Evolutionary conservation across 179 eudicot species (phyloP).

Genomic region (Drosera spatulata): DNA sequence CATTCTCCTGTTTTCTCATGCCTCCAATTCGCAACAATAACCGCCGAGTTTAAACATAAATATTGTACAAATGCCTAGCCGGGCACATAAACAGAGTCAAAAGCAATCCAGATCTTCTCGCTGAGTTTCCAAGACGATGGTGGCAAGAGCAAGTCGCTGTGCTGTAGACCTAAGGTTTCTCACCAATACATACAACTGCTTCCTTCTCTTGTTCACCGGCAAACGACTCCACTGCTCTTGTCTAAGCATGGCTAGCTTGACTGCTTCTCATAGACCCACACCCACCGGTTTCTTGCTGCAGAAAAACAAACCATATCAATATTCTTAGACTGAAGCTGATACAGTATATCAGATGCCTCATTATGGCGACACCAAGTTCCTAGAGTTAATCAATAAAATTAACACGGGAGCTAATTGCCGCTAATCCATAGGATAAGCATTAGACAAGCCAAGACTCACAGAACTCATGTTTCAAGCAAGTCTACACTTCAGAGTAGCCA

Average conservation of each 20-base stretch:
- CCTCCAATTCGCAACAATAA: no score
- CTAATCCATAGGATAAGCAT: no score
- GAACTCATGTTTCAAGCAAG: no score
- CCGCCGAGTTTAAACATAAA: no score
- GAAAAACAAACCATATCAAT: not conserved
- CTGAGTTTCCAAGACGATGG: slow-evolving; percentile 56
- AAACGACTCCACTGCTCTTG: slow-evolving; percentile 62
- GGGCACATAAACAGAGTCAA: slow-evolving; percentile 11
- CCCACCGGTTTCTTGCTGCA: slow-evolving; percentile 75
- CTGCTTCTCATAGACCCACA: slow-evolving; percentile 58
- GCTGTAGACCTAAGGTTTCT: slow-evolving; percentile 81
- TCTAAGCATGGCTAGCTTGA: slow-evolving; percentile 50
- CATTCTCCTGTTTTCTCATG: no score
- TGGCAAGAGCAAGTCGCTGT: slow-evolving; percentile 69
- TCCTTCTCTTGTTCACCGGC: slow-evolving; percentile 44
- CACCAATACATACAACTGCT: slow-evolving; percentile 67
- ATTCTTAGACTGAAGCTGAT: not conserved
- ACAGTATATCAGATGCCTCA: not conserved
- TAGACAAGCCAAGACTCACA: no score
- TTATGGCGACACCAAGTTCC: no score
- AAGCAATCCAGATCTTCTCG: slow-evolving; percentile 47
- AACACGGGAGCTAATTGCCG: no score
- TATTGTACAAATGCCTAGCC: no score
- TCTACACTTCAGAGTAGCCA: no score
- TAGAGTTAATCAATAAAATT: no score